Evolutionary conservation across 176 grass and related monocot genomes (phyloP).

Genomic region (Dactylis glomerata): DNA sequence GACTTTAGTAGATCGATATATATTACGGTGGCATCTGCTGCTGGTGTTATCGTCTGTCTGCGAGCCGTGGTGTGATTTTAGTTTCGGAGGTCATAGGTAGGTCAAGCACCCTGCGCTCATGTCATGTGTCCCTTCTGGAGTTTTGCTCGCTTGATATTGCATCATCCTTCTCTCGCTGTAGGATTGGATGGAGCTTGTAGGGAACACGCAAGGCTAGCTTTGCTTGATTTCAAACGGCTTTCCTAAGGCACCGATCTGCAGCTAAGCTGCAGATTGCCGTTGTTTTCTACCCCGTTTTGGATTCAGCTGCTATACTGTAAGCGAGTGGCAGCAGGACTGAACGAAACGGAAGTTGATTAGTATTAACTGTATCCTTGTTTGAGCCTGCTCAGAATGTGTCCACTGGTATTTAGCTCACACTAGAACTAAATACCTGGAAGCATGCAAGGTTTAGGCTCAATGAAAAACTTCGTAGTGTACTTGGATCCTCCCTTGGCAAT

Average conservation of each 20-base stretch:
- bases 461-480: background rate
- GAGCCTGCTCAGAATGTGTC: background rate
- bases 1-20: background rate
- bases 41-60: background rate
- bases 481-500: background rate
- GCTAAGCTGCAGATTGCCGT: background rate
- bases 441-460: background rate
- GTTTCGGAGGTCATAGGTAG: conserved; percentile 14
- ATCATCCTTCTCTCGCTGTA: background rate
- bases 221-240: conserved; percentile 9
- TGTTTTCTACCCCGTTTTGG: background rate
- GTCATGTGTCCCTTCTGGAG: conserved; percentile 6
- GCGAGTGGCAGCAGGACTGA: background rate
- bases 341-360: background rate
- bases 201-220: background rate
- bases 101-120: background rate
- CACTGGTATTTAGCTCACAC: background rate
- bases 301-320: background rate
- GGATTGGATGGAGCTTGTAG: background rate
- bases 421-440: background rate
- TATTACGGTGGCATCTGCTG: background rate
- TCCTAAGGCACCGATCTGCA: background rate
- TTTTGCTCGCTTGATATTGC: conserved; percentile 1
- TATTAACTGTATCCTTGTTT: background rate
- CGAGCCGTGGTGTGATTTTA: background rate